Base-by-base conservation (phyloP, 2,329 filamentous ascomycete species). In the Clarireedia monteithiana region DNA sequence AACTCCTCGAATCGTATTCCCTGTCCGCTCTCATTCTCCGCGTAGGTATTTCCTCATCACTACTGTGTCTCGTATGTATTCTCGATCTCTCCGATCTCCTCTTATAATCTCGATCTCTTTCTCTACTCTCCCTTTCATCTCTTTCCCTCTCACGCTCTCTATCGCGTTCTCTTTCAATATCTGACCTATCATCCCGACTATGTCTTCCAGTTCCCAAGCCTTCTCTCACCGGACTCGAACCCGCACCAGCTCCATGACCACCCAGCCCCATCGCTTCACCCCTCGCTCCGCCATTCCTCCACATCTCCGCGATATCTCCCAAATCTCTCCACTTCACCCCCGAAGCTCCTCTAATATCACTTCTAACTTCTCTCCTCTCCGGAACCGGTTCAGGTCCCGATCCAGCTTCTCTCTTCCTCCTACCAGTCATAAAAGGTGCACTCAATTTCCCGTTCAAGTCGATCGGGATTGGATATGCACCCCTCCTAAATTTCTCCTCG, bases 351-450 rank as follows among this genome's bases (percentile, higher is more conserved):
- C 60, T 30, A 46, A 10, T 42, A 34, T 38, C 24, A 49, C 53
- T 53, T 26, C 48, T 59, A 7, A 44, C 56, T 50, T 54, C 54
- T 20, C 52, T 72, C 7, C 71, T 66, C 26, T 75, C 73, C 10
- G 72, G 66, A 49, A 63, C 60, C 6, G 30, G 30, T 34, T 34
- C 30, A 12, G 30, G 9, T 4, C 2, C 30, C 10, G 30, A 34
- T 12, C 50, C 52, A 24, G 24, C 48, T 17, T 57, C 58, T 30
- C 55, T 55, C 6, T 55, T 72, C 10, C 71, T 63, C 6, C 75
- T 72, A 5, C 69, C 42, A 2, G 62, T 40, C 34, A 68, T 30
- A 26, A 68, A 69, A 0, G 66, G 66, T 4, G 67, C 59, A 9
- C 62, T 65, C 4, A 68, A 55, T 48, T 68, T 67, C 3, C 66